phyloP scores from a whole-genome alignment of 2,329 filamentous ascomycete genomes.

The Boeremia lycopersici region DNA sequence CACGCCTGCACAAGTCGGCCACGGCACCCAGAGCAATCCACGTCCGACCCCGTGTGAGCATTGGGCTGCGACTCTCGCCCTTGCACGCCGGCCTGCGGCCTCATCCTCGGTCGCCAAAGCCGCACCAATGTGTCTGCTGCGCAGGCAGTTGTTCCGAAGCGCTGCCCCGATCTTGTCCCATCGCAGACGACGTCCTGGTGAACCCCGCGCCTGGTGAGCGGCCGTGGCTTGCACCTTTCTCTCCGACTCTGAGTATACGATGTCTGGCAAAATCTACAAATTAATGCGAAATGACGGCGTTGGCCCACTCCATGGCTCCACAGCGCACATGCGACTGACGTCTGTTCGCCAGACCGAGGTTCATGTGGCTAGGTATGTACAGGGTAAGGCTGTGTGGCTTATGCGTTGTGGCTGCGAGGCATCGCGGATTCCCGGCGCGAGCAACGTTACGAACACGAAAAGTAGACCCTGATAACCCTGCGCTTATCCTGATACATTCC shows the following conservation, averaged over 20 bases:
- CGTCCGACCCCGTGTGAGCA: background rate
- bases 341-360: background rate
- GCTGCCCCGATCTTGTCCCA: too few relatives aligned
- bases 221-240: slow-evolving; percentile 1
- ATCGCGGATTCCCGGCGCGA: too few relatives aligned
- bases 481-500: too few relatives aligned
- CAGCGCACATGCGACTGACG: background rate
- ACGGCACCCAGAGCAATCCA: too few relatives aligned
- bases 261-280: background rate
- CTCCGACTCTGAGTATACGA: background rate
- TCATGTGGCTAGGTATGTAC: background rate
- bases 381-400: too few relatives aligned
- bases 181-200: too few relatives aligned
- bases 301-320: slow-evolving; percentile 1
- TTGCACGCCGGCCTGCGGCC: background rate
- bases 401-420: too few relatives aligned
- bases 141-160: background rate
- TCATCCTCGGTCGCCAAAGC: background rate
- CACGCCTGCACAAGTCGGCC: too few relatives aligned
- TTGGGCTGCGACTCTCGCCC: background rate
- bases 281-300: slow-evolving; percentile 1
- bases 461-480: too few relatives aligned
- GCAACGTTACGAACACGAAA: too few relatives aligned
- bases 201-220: background rate
- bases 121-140: background rate